A percentile compares a stretch with the other conserved stretches of the same genome.
phyloP scores from a whole-genome alignment of 1,284 basidiomycete species.

The Taiwanofungus camphoratus region DNA sequence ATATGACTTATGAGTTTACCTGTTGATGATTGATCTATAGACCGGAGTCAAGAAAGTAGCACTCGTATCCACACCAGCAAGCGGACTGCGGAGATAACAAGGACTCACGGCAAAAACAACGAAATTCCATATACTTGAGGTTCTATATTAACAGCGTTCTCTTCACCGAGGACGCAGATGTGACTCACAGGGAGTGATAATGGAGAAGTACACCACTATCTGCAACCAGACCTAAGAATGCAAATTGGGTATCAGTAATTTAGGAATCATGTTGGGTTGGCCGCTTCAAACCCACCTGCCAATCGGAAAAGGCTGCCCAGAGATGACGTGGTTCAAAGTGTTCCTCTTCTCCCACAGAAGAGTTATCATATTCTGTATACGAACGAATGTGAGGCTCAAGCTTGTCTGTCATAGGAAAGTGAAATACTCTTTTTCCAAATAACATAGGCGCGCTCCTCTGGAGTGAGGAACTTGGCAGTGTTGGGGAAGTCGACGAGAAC shows the following conservation, averaged over 20 bases:
- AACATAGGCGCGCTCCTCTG: slow-evolving; percentile 53
- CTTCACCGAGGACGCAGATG: not conserved
- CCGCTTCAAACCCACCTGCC: slow-evolving; percentile 39
- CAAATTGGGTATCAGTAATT: no score
- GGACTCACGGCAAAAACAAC: slow-evolving; percentile 20
- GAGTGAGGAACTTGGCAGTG: slow-evolving; percentile 53
- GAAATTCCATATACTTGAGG: slow-evolving; percentile 17
- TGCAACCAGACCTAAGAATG: slow-evolving; percentile 6
- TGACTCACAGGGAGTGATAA: slow-evolving; percentile 6
- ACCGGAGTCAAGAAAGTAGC: not conserved
- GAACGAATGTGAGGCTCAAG: not conserved
- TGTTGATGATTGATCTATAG: slow-evolving; percentile 55
- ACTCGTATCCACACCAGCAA: not conserved
- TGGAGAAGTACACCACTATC: slow-evolving; percentile 8
- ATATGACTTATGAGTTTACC: slow-evolving; percentile 24
- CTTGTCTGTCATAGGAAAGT: no score
- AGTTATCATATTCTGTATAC: slow-evolving; percentile 53
- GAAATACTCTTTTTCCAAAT: slow-evolving; percentile 56
- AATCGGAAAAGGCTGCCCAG: slow-evolving; percentile 49
- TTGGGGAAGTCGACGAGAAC: slow-evolving; percentile 55
- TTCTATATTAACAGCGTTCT: not conserved
- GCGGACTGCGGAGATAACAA: not conserved
- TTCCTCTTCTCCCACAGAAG: slow-evolving; percentile 62
- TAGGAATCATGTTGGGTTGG: not conserved
- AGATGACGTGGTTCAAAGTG: slow-evolving; percentile 50